A percentile compares a stretch with the other conserved stretches of the same genome.
These are phyloP conservation scores for Fusarium sp. DNA, from an alignment of 2,329 filamentous ascomycete genomes.

Conservation along the genomic window DNA sequence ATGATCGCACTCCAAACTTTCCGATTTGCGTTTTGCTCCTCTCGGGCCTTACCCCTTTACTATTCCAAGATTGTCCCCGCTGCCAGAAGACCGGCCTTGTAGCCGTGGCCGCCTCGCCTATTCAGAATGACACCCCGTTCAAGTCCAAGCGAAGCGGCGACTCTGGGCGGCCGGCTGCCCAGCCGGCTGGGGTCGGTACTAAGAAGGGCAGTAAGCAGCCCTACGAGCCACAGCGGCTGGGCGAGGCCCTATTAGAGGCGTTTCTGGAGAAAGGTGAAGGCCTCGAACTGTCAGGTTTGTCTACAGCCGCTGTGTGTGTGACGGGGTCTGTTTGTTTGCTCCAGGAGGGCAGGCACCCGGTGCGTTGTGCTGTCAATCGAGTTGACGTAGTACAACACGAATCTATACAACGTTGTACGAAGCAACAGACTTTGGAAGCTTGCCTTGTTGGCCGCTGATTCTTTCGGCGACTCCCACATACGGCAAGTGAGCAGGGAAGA, in stretches of 20 bases:
- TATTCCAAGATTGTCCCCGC: slow-evolving; percentile 13
- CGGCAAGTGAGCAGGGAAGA: slow-evolving; percentile 10
- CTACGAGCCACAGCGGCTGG: slow-evolving; percentile 37
- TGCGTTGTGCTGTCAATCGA: not conserved
- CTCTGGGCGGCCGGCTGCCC: not conserved
- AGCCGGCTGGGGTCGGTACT: not conserved
- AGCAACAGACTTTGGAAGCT: not conserved
- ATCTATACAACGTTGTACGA: not conserved
- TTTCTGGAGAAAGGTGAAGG: not conserved
- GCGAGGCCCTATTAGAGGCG: not conserved
- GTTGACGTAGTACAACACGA: not conserved
- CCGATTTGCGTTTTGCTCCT: slow-evolving; percentile 16
- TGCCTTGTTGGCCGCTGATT: slow-evolving; percentile 5
- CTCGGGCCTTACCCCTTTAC: not conserved
- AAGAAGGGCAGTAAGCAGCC: slow-evolving; percentile 29
- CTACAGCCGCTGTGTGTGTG: slow-evolving; percentile 1
- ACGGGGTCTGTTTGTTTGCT: not conserved
- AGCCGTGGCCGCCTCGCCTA: slow-evolving; percentile 32
- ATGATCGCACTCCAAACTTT: slow-evolving; percentile 19
- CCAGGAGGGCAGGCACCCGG: not conserved
- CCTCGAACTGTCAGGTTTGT: not conserved
- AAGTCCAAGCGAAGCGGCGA: slow-evolving; percentile 21
- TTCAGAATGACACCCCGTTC: slow-evolving; percentile 21
- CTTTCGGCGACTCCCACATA: slow-evolving; percentile 36
- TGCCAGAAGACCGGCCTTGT: not conserved